Base-by-base conservation (phyloP, 1,139 yeast genomes). In the Lodderomyces theae region DNA sequence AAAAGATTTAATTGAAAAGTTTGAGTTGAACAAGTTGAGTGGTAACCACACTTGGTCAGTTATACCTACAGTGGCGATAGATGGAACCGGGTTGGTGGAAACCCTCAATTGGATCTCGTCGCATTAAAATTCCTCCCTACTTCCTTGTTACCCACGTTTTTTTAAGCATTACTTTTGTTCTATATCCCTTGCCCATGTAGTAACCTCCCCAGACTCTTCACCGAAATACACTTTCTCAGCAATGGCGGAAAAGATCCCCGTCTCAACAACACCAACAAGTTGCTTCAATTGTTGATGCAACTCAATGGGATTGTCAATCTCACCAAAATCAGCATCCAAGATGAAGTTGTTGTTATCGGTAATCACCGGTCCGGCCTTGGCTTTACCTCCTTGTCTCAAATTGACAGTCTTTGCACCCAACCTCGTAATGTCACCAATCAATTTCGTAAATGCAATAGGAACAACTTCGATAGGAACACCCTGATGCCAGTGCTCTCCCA, bases 281-380 rank as follows among this genome's bases (percentile, higher is more conserved):
- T 70, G 59, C 64, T 87, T 89, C 61, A 94, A 81, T 52, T 79
- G 60, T 30, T 57, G 47, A 61, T 89, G 90, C 52, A 90, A 73
- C 22, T 58, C 59, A 17, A 54, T 60, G 4, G 90, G 85, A 51
- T 84, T 80, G 18, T 66, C 60, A 41, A 94, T 79, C 43, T 75
- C 77, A 24, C 96, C 97, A 58, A 94, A 92, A 60, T 89, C 90
- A 23, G 96, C 95, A 64, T 94, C 99, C 46, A 94, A 78, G 49
- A 94, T 76, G 59, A 89, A 87, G 64, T 90, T 92, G 63, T 90
- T 89, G 66, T 94, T 94, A 62, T 94, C 99, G 31, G 98, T 90
- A 46, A 94, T 86, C n/a, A 89, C 84, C 7, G 98, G 98, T 15
- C 99, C 99, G 5, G 98, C 98, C 66, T 94, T 94, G 29, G 95